Evolutionary conservation across 2,329 filamentous ascomycete species (phyloP).

Genomic region (Trichoderma koningii): DNA sequence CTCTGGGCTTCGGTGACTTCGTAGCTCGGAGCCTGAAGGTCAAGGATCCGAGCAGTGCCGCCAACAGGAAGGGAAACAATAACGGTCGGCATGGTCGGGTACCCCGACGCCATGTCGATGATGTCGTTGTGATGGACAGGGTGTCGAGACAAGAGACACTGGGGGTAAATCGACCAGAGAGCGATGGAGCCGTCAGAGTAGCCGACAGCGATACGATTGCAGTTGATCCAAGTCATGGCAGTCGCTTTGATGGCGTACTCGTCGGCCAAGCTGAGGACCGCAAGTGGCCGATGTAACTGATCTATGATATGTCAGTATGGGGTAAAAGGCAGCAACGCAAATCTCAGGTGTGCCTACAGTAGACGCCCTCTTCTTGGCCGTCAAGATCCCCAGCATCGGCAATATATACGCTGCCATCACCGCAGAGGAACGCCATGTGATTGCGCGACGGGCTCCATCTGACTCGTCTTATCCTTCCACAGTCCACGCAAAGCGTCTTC

Average conservation of each 20-base stretch:
- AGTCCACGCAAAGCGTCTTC: constrained; percentile 51
- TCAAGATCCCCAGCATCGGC: constrained; percentile 43
- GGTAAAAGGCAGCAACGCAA: background rate
- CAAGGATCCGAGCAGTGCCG: constrained; percentile 55
- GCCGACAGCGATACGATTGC: constrained; percentile 57
- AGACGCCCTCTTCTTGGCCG: constrained; percentile 39
- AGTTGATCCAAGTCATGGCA: constrained; percentile 56
- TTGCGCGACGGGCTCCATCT: constrained; percentile 56
- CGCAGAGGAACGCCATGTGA: constrained; percentile 53
- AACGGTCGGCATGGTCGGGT: constrained; percentile 58
- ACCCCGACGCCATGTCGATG: constrained; percentile 57
- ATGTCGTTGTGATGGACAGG: constrained; percentile 56
- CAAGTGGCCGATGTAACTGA: constrained; percentile 48
- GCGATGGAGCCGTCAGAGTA: constrained; percentile 59
- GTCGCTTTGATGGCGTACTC: constrained; percentile 55
- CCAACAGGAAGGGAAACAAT: constrained; percentile 58
- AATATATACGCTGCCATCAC: constrained; percentile 54
- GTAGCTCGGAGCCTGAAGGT: constrained; percentile 54
- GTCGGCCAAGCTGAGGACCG: constrained; percentile 47
- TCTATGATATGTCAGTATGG: constrained; percentile 42
- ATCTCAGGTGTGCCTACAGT: constrained; percentile 43
- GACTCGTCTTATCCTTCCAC: constrained; percentile 53
- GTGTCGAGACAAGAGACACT: constrained; percentile 52
- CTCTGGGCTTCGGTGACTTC: constrained; percentile 57
- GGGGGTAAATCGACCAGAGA: constrained; percentile 58